These are phyloP conservation scores for Dothideomycetes sp. DNA, from an alignment of 2,329 filamentous ascomycete genomes.

Conservation along the genomic window DNA sequence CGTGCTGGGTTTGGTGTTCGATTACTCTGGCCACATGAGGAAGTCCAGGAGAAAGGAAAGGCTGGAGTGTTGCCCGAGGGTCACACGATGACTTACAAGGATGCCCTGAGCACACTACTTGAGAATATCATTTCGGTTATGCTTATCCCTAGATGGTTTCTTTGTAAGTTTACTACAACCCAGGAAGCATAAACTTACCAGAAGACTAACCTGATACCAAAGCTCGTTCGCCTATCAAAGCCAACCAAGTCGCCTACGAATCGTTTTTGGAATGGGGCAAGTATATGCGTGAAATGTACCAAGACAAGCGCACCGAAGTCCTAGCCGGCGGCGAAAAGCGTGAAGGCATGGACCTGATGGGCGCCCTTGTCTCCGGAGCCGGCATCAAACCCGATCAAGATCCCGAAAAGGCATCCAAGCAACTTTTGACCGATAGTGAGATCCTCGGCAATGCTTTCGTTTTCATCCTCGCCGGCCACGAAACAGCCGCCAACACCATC, in stretches of 20 bases:
- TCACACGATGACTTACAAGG: constrained; percentile 56
- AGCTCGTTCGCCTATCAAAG: constrained; percentile 45
- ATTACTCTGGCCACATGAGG: constrained; percentile 51
- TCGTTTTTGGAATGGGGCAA: constrained; percentile 55
- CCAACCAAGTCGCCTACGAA: constrained; percentile 43
- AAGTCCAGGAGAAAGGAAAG: constrained; percentile 20
- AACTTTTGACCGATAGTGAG: constrained; percentile 49
- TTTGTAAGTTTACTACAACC: constrained; percentile 31
- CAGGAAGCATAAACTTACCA: not conserved
- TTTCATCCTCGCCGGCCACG: constrained; percentile 63
- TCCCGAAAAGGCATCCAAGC: constrained; percentile 35
- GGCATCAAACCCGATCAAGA: constrained; percentile 25
- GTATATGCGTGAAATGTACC: constrained; percentile 62
- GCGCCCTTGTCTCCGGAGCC: constrained; percentile 42
- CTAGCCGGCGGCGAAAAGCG: constrained; percentile 27
- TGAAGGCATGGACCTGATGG: constrained; percentile 48
- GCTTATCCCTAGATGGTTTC: constrained; percentile 48
- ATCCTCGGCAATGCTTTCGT: constrained; percentile 62
- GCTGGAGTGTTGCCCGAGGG: constrained; percentile 33
- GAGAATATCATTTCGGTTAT: constrained; percentile 56
- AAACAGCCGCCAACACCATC: constrained; percentile 67
- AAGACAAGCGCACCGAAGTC: constrained; percentile 48
- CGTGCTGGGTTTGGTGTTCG: constrained; percentile 62
- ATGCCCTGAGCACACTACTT: constrained; percentile 52
- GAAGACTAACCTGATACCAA: constrained; percentile 11